Percentiles rank a stretch among this genome's conserved stretches.
Conservation (phyloP, 2,329 filamentous ascomycete genomes). For the Akanthomyces muscarius region DNA sequence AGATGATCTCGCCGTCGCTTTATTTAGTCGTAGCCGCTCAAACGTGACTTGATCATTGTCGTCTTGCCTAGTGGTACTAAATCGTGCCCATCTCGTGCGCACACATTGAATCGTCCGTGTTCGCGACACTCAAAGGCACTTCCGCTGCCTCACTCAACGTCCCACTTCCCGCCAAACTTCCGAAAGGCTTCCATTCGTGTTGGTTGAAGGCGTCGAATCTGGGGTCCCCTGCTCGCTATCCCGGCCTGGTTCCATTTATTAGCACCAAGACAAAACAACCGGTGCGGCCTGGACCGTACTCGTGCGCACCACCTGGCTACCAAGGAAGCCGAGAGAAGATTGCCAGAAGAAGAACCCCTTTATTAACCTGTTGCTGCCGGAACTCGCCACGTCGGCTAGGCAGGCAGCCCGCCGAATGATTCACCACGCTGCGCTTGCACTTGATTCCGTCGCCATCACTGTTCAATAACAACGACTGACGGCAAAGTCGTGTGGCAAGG, state of each 20-base stretch:
- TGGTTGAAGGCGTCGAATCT: slow-evolving; percentile 9
- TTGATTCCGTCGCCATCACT: neutral
- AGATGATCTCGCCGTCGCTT: neutral
- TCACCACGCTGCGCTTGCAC: neutral
- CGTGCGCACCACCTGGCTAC: neutral
- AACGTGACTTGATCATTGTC: neutral
- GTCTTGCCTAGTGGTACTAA: neutral
- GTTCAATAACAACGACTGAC: neutral
- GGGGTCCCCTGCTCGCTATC: slow-evolving; percentile 10
- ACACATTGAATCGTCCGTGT: neutral
- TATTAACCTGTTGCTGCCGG: neutral
- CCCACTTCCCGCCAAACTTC: neutral
- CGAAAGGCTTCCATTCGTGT: slow-evolving; percentile 3
- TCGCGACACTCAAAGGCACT: neutral
- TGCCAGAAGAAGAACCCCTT: neutral
- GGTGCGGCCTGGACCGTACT: neutral
- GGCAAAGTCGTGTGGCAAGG: neutral
- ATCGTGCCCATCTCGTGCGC: neutral
- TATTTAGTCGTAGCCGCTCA: neutral
- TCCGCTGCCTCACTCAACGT: neutral
- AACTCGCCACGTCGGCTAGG: neutral
- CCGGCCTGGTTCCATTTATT: neutral
- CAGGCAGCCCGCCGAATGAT: neutral
- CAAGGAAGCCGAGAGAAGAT: neutral
- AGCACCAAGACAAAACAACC: neutral